A percentile compares a stretch with the other conserved stretches of the same genome.
Conservation (phyloP, 768 basidiomycete genomes). For the Leccinum disarticulatum region DNA sequence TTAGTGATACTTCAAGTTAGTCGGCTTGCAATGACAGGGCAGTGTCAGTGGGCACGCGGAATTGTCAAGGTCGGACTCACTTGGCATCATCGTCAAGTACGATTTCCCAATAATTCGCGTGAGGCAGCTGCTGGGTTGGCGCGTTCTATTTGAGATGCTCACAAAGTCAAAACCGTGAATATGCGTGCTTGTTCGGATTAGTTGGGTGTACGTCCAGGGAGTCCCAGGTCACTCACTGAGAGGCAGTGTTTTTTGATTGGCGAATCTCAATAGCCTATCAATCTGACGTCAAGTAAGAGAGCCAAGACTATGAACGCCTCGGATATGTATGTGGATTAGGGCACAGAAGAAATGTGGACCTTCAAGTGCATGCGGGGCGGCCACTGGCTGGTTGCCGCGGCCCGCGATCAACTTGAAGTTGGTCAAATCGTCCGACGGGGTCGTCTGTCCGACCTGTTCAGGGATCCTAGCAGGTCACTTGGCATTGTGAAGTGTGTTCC, state of each 20-base stretch:
- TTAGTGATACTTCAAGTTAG: not conserved
- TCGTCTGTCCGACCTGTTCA: not conserved
- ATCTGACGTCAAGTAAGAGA: not conserved
- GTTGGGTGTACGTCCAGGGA: not conserved
- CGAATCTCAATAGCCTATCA: not conserved
- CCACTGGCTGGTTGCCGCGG: not conserved
- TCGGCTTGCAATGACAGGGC: not conserved
- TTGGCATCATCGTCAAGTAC: not conserved
- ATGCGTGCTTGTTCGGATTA: not conserved
- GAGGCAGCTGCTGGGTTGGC: no score
- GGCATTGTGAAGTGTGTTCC: no score
- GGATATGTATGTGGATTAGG: not conserved
- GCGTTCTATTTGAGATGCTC: no score
- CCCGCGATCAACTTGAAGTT: not conserved
- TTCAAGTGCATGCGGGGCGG: not conserved
- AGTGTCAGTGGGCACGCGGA: no score
- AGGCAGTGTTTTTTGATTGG: not conserved
- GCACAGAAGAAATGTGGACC: not conserved
- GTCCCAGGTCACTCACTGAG: not conserved
- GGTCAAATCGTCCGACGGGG: not conserved
- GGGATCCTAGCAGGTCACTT: no score
- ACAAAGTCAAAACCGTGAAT: not conserved
- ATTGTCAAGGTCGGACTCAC: not conserved
- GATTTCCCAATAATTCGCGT: no score
- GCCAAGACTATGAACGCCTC: not conserved